phyloP scores from a whole-genome alignment of 768 basidiomycete species.

The Mycena vulgaris region DNA sequence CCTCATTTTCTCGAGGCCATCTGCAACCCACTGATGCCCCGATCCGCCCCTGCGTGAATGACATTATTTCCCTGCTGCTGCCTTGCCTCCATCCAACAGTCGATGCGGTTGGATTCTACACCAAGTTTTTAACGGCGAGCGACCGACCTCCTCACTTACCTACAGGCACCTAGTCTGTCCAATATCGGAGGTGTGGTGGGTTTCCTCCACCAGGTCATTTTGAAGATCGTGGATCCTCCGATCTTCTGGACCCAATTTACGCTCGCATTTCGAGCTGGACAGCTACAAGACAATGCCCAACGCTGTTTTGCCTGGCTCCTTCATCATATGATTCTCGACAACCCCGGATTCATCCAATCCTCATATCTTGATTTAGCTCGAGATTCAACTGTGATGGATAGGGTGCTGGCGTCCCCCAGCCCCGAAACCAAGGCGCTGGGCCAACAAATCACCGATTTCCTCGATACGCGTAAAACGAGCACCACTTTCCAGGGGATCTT shows the following conservation, averaged over 20 bases:
- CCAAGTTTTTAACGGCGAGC: constrained; percentile 62
- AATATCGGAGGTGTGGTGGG: constrained; percentile 59
- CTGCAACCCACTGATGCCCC: constrained; percentile 6
- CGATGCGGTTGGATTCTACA: constrained; percentile 59
- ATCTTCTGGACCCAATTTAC: constrained; percentile 64
- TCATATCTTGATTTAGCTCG: constrained; percentile 7
- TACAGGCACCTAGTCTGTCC: constrained; percentile 55
- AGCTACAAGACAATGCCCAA: constrained; percentile 53
- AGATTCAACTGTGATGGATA: constrained; percentile 2
- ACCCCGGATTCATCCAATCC: constrained; percentile 1
- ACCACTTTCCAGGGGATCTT: constrained; percentile 41
- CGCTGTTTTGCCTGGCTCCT: constrained; percentile 14
- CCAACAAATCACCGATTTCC: constrained; percentile 53
- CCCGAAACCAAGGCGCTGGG: constrained; percentile 33
- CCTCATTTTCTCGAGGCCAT: constrained; percentile 18
- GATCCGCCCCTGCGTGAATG: constrained; percentile 54
- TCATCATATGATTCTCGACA: not conserved
- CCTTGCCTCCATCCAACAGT: constrained; percentile 53
- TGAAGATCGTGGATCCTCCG: constrained; percentile 62
- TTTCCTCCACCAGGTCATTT: constrained; percentile 56
- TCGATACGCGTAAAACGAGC: constrained; percentile 45
- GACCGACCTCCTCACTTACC: constrained; percentile 52
- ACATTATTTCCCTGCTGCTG: constrained; percentile 58
- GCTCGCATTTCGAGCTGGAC: constrained; percentile 51
- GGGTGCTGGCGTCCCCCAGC: not conserved